Base-by-base conservation (phyloP, 164 flowering plant genomes). In the Umbilicus rupestris region DNA sequence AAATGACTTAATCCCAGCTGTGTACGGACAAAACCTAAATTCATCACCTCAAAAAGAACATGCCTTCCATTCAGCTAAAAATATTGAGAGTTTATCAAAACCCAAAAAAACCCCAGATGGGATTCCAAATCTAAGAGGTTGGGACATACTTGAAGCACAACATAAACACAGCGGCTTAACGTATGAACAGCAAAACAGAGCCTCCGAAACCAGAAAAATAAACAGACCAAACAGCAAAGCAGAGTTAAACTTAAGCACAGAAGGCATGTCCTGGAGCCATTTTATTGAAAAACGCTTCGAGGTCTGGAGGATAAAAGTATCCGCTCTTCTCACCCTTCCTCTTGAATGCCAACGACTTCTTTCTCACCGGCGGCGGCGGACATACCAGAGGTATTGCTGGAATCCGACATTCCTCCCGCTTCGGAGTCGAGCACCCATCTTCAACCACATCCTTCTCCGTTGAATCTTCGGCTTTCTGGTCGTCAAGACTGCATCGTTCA, bases 281-380 rank as follows among this genome's bases (percentile, higher is more conserved):
- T 57, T 45, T 3, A 0, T 66, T 9, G 39, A 80, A 80, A 29
- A 83, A 29, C 10, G 60, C 22, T n/a, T 83, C 84, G 6, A 79
- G 73, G 60, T 80, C 84, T 37, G 86, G 78, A 7, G 82, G 73
- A 15, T 72, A 66, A 26, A 80, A 82, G 50, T 72, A 82, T 10
- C 81, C 83, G 11, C 63, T 62, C 69, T 77, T 73, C 0, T 80
- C 68, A 39, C 65, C 31, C 73, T 63, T 74, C 60, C 57, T 66
- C 45, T 63, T 73, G 1, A 31, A 26, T 5, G 17, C 0, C 1
- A 44, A n/a, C 41, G 76, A 67, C 72, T 75, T 83, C 77, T 79
- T 83, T 71, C 77, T 79, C 24, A 81, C 57, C 12, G 57, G 77
- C 35, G 79, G 76, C 62, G 80, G 83, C 15, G 83, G 82, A 20